Base-by-base conservation (phyloP, 352 stramenopile species). In the Phytophthora kernoviae region DNA sequence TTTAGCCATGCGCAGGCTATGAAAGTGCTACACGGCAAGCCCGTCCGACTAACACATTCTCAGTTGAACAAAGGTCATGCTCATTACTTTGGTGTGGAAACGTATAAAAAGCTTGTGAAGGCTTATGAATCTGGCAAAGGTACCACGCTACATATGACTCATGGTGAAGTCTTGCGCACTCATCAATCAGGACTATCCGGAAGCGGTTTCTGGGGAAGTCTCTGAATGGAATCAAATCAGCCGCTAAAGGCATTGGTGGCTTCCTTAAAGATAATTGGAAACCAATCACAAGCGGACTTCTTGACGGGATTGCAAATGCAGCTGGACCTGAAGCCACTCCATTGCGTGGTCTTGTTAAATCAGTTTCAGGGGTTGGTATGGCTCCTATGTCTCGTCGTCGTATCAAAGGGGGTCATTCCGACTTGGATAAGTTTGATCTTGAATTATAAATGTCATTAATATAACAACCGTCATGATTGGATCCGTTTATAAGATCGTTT, bases 361-460 rank as follows among this genome's bases (percentile, higher is more conserved):
- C n/a, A 0, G 0, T n/a, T 24, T 40, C 2, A 26, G 11, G 2
- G 44, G 44, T 24, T 51, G 44, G n/a, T n/a, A n/a, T n/a, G n/a
- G 26, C 44, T 30, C 9, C 24, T 40, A 34, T 34, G 30, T 26
- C 44, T 15, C 44, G 44, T 51, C 44, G 44, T 27, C 27, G 44
- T 40, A 51, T 34, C 30, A 40, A 40, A 5, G 44, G 44, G 44
- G 22, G 2, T 40, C n/a, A n/a, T 51, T 51, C 17, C 44, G 44
- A 51, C 27, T 51, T 2, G n/a, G 44, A n/a, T n/a, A n/a, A n/a
- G 44, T 51, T 51, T 41, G 44, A 51, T 51, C 44, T 51, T 51
- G 27, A 51, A 24, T 14, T 51, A 40, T 40, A 26, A 51, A 39
- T 51, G 15, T 17, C 34, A 40, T 51, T 37, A 7, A 40, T 34